These are phyloP conservation scores for Porodaedalea pini DNA, from an alignment of 1,284 basidiomycete species.

Conservation along the genomic window DNA sequence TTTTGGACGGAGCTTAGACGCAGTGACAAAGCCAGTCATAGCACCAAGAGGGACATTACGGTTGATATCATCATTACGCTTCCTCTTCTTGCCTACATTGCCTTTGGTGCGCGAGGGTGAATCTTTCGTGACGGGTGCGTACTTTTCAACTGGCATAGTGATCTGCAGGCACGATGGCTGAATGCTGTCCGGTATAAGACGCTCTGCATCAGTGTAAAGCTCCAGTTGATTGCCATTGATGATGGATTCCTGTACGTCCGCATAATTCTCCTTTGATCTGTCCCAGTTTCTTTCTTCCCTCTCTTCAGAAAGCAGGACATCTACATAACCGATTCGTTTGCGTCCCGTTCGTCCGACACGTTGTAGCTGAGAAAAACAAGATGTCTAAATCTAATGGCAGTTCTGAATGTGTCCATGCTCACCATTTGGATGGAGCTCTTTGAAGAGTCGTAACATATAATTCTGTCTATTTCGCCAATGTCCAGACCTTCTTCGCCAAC, in stretches of 20 bases:
- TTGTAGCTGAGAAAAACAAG: constrained; percentile 74
- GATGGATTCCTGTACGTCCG: constrained; percentile 88
- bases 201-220: constrained; percentile 87
- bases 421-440: constrained; percentile 97
- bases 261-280: constrained; percentile 85
- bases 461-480: constrained; percentile 98
- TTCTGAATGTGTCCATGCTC: constrained; percentile 27
- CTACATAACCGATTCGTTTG: constrained; percentile 86
- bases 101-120: constrained; percentile 25
- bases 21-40: constrained; percentile 59
- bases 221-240: constrained; percentile 84
- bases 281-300: constrained; percentile 93
- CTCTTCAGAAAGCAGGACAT: constrained; percentile 88
- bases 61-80: constrained; percentile 60
- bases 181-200: constrained; percentile 76
- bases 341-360: constrained; percentile 95
- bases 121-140: constrained; percentile 36
- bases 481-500: constrained; percentile 99
- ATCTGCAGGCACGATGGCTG: constrained; percentile 80
- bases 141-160: constrained; percentile 75
- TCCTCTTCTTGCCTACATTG: constrained; percentile 56
- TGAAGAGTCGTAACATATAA: constrained; percentile 95
- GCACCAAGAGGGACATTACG: constrained; percentile 68
- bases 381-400: constrained; percentile 4
- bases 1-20: constrained; percentile 47